Evolutionary conservation across 441 rosid species (phyloP), one percentile per base, ranked within the genome.

Genomic region (Syzygium malaccense): DNA sequence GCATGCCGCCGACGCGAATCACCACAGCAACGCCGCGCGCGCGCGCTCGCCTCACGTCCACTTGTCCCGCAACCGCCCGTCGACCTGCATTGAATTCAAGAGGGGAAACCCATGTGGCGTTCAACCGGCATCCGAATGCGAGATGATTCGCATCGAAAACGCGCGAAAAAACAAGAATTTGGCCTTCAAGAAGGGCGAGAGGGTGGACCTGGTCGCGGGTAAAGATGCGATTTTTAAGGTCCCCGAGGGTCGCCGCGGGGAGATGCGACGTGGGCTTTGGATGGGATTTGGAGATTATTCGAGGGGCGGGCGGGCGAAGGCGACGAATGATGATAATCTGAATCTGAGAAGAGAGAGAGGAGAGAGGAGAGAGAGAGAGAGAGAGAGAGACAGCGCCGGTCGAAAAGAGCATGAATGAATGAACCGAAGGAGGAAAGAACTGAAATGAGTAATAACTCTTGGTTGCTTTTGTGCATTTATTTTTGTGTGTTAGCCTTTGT

Each of bases 221-320:
- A 75, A 75, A 75, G 83, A 75, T 23, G 83, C 83, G 83, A 75
- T 75, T 75, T 75, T 75, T 41, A 75, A 75, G 83, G 83, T 41
- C 53, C n/a, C n/a, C 4, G 53, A 56, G 88, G 86, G 87, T 53
- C 84, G 90, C 88, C 89, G 87, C 54, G 86, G 37, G 90, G 83
- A 80, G 91, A 88, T 88, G 88, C 55, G 93, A 92, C 93, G 93
- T 93, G 71, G 95, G 92, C 88, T 88, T 90, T 4, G 90, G 88
- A 87, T 41, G 83, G 88, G 90, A 89, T 84, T 86, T 66, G 88
- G 89, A 51, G 66, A 68, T 25, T 41, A 86, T 88, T 86, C 79
- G 49, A 20, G 86, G 56, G 66, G 85, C 62, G 85, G 68, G 54
- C 18, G 23, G 83, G 26, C 41, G 83, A 48, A 75, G 83, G n/a